A percentile compares a stretch with the other conserved stretches of the same genome.
Evolutionary conservation across 2,329 filamentous ascomycete species (phyloP).

Genomic region (Lasiodiplodia sp.): DNA sequence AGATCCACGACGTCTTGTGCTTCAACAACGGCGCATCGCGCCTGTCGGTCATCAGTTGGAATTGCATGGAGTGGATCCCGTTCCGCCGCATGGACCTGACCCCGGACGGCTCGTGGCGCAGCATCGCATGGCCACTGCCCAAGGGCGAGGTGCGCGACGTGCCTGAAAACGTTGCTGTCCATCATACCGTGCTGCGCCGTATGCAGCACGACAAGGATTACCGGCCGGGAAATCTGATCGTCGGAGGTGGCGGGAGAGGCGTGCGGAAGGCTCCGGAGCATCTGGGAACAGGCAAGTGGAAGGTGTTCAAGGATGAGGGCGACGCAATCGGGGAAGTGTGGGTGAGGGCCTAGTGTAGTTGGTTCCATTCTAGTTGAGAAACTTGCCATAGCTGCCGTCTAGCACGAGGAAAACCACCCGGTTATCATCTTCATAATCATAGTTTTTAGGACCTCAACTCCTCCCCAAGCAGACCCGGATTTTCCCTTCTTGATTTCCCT

Average conservation of each 20-base stretch:
- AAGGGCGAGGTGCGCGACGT: conserved; percentile 81
- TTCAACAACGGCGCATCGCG: conserved; percentile 66
- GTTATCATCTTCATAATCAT: too few relatives aligned
- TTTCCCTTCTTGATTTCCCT: too few relatives aligned
- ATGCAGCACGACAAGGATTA: conserved; percentile 71
- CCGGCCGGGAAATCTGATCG: conserved; percentile 78
- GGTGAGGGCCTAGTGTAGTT: conserved; percentile 46
- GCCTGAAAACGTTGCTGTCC: conserved; percentile 72
- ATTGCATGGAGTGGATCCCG: conserved; percentile 80
- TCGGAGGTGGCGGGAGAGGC: conserved; percentile 79
- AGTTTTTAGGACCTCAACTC: too few relatives aligned
- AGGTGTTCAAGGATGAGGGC: conserved; percentile 67
- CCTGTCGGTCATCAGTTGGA: conserved; percentile 71
- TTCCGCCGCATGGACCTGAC: conserved; percentile 83
- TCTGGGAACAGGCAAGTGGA: conserved; percentile 76
- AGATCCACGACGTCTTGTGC: conserved; percentile 74
- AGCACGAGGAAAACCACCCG: too few relatives aligned
- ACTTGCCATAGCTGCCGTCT: too few relatives aligned
- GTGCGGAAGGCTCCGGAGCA: conserved; percentile 66
- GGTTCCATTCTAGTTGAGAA: too few relatives aligned
- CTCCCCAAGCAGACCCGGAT: too few relatives aligned
- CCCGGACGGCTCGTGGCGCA: conserved; percentile 76
- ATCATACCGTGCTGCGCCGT: conserved; percentile 75
- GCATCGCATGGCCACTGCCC: conserved; percentile 81
- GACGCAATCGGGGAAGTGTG: conserved; percentile 75